phyloP scores from a whole-genome alignment of 164 flowering plant genomes.

The Cinnamomum micranthum region DNA sequence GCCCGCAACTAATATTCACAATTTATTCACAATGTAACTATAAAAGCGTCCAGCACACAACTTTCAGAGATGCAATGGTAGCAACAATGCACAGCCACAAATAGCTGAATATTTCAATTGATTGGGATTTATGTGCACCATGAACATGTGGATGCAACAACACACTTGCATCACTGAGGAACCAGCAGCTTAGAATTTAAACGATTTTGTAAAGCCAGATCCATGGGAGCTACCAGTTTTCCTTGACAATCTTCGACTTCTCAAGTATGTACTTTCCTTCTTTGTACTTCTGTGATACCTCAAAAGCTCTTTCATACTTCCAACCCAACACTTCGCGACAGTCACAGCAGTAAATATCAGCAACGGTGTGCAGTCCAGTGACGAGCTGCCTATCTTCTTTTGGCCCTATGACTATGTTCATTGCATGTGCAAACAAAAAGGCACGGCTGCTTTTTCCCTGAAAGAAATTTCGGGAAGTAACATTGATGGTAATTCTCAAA shows the following conservation, averaged over 20 bases:
- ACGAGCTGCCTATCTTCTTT: constrained; percentile 50
- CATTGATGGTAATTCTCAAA: background rate
- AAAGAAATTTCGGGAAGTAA: background rate
- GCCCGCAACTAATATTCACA: background rate
- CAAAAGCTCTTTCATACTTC: constrained; percentile 57
- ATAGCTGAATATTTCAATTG: constrained; percentile 25
- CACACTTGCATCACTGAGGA: constrained; percentile 15
- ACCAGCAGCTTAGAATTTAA: background rate
- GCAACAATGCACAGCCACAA: constrained; percentile 12
- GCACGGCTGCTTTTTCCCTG: constrained; percentile 53
- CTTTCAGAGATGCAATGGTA: constrained; percentile 5
- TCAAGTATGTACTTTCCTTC: constrained; percentile 61
- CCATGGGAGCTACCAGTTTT: constrained; percentile 34
- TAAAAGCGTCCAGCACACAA: constrained; percentile 5
- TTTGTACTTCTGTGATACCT: constrained; percentile 55
- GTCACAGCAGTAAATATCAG: constrained; percentile 50
- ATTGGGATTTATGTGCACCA: constrained; percentile 23
- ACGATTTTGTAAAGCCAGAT: background rate
- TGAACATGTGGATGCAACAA: constrained; percentile 14
- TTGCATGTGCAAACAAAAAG: constrained; percentile 51
- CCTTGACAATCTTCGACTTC: constrained; percentile 47
- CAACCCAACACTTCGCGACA: constrained; percentile 59
- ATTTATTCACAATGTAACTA: constrained; percentile 13
- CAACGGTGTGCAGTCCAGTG: constrained; percentile 59
- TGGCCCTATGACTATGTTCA: constrained; percentile 46